A percentile compares a stretch with the other conserved stretches of the same genome.
Evolutionary conservation across 2,329 filamentous ascomycete genomes (phyloP).

Genomic region (Emmonsia crescens): DNA sequence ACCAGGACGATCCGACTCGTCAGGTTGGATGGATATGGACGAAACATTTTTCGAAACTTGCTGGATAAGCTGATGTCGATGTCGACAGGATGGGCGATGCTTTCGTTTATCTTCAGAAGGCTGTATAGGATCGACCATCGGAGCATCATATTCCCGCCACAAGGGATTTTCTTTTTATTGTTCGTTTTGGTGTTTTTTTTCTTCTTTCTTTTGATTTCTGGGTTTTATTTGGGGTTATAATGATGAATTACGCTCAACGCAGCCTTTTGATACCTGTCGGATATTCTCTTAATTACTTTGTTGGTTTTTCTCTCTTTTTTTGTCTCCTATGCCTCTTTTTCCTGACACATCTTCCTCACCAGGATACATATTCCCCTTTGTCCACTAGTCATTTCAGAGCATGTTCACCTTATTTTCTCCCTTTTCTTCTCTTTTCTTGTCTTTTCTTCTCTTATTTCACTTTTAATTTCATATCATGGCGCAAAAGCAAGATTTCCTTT

Average conservation of each 20-base stretch:
- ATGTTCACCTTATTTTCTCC: not conserved
- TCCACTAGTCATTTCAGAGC: not conserved
- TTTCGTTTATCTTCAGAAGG: not conserved
- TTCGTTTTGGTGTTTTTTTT: not conserved
- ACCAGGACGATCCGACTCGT: constrained; percentile 76
- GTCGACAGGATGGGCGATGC: not conserved
- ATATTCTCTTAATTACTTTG: not conserved
- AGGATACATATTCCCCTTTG: not conserved
- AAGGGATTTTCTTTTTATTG: not conserved
- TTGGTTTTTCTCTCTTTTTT: not conserved
- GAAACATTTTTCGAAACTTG: constrained; percentile 72
- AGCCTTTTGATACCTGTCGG: not conserved
- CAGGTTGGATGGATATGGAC: constrained; percentile 97
- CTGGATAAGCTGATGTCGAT: constrained; percentile 5
- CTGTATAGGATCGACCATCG: not conserved
- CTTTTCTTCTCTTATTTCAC: not conserved
- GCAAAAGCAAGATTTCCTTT: not conserved
- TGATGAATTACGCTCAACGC: not conserved
- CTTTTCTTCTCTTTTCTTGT: not conserved
- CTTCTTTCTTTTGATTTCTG: too few relatives aligned
- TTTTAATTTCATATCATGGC: not conserved
- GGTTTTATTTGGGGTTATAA: not conserved
- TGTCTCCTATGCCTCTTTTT: not conserved
- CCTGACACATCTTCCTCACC: too few relatives aligned
- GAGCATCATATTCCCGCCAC: too few relatives aligned